These are phyloP conservation scores for Plasmodium knowlesi DNA, from an alignment of 169 alveolate genomes.

Conservation along the genomic window DNA sequence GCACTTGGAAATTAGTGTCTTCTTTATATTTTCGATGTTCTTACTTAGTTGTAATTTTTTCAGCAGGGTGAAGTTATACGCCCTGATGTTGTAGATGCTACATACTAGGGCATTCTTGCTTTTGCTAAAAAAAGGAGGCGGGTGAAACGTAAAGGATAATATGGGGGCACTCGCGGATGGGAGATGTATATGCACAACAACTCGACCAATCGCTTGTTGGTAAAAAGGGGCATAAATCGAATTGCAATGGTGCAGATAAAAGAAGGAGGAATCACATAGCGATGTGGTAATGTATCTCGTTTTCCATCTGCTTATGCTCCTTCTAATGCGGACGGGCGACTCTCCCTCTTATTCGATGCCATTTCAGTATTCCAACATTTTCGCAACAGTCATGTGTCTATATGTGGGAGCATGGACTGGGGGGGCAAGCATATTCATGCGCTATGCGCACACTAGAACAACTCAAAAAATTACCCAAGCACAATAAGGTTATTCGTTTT, in stretches of 20 bases:
- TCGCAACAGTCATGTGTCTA: too few relatives aligned
- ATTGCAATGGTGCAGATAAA: not conserved
- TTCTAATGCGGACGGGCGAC: not conserved
- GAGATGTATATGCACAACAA: not conserved
- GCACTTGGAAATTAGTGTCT: conserved; percentile 47
- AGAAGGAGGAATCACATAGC: not conserved
- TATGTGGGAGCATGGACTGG: too few relatives aligned
- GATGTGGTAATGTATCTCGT: not conserved
- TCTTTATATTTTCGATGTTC: conserved; percentile 35
- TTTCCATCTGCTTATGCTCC: too few relatives aligned
- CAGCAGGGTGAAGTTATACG: conserved; percentile 10
- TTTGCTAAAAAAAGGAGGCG: conserved; percentile 28
- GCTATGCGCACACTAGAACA: not conserved
- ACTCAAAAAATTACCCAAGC: conserved; percentile 28
- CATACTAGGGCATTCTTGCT: conserved; percentile 43
- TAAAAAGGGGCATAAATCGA: not conserved
- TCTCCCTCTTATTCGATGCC: not conserved
- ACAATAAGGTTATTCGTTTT: conserved; percentile 38
- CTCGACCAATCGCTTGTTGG: not conserved
- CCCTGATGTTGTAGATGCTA: conserved; percentile 36
- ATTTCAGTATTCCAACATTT: not conserved
- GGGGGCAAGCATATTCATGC: not conserved
- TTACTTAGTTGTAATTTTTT: conserved; percentile 44
- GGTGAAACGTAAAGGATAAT: not conserved
- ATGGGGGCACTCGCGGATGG: not conserved